phyloP scores from a whole-genome alignment of 441 rosid species.

The Arabidopsis hybrid region DNA sequence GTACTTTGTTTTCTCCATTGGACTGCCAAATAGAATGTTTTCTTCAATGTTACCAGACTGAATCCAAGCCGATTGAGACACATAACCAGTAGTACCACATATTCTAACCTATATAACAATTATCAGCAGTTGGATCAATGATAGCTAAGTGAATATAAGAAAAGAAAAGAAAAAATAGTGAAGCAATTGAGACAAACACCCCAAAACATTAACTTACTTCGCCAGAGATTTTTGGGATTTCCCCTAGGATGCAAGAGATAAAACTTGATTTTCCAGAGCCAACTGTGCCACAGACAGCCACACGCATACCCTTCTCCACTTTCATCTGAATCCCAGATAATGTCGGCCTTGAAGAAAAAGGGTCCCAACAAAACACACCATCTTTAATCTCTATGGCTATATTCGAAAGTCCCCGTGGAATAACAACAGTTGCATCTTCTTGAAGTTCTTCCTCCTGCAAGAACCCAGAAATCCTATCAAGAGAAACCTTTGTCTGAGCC shows the following conservation, averaged over 20 bases:
- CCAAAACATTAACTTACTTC: constrained; percentile 70
- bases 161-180: neutral
- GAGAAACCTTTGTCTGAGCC: constrained; percentile 99
- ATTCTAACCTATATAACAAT: constrained; percentile 74
- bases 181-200: constrained; percentile 8
- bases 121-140: constrained; percentile 33
- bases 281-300: constrained; percentile 98
- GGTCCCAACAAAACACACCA: constrained; percentile 88
- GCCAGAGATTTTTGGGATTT: constrained; percentile 94
- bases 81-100: constrained; percentile 97
- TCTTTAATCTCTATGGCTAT: constrained; percentile 79
- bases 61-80: constrained; percentile 99
- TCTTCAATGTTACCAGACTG: constrained; percentile 99
- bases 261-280: constrained; percentile 99
- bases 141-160: neutral
- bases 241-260: constrained; percentile 98
- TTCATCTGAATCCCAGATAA: constrained; percentile 80
- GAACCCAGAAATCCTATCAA: constrained; percentile 97
- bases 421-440: constrained; percentile 82
- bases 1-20: constrained; percentile 93
- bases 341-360: constrained; percentile 65
- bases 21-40: constrained; percentile 97
- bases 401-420: constrained; percentile 75
- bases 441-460: constrained; percentile 95
- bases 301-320: constrained; percentile 95